Conservation (phyloP, 1,284 basidiomycete species). For the Tetrapyrgos nigripes region DNA sequence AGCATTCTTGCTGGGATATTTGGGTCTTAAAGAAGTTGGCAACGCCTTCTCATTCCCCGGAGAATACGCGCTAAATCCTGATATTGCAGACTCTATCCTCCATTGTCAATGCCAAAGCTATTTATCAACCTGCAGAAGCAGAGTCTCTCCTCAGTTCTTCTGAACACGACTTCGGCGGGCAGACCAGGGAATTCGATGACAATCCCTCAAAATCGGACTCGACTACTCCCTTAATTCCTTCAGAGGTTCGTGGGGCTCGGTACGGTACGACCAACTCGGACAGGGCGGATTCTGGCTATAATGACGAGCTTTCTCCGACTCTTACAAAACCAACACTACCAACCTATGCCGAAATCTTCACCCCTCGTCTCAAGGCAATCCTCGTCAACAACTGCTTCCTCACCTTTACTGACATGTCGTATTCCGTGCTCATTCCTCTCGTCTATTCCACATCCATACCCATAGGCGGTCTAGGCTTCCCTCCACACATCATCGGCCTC, state of each 20-base stretch:
- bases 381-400: constrained; percentile 31
- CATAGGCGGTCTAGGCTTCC: constrained; percentile 30
- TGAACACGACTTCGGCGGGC: background rate
- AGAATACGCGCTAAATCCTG: background rate
- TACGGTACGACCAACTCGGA: background rate
- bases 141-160: background rate
- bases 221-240: background rate
- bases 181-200: background rate
- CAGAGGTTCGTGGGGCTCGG: background rate
- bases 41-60: background rate
- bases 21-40: constrained; percentile 40
- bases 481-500: constrained; percentile 27
- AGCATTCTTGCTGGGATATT: constrained; percentile 33
- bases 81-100: constrained; percentile 7
- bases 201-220: background rate
- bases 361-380: constrained; percentile 4
- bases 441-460: constrained; percentile 30
- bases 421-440: constrained; percentile 33
- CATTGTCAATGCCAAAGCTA: background rate
- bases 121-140: background rate
- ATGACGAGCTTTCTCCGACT: background rate
- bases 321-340: constrained; percentile 24
- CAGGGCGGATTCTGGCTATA: background rate
- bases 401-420: constrained; percentile 35
- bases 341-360: constrained; percentile 3